Percentiles rank a stretch among this genome's conserved stretches.
These are phyloP conservation scores for Parietichytrium sp. DNA, from an alignment of 108 stramenopile genomes.

Conservation along the genomic window DNA sequence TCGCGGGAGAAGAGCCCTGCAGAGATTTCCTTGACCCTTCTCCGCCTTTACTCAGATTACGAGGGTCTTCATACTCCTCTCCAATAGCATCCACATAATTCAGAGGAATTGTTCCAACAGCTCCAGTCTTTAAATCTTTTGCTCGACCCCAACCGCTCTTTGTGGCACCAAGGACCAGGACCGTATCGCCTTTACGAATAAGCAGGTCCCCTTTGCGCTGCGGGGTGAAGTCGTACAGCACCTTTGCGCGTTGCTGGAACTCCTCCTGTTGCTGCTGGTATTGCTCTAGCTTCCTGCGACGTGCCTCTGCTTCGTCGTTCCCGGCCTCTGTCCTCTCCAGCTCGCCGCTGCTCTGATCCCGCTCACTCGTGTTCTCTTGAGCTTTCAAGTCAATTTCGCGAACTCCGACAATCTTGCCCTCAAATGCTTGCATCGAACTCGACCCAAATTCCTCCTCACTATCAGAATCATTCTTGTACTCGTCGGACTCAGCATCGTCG, in stretches of 20 bases:
- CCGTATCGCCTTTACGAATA: not conserved
- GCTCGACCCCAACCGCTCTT: constrained; percentile 35
- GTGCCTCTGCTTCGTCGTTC: not conserved
- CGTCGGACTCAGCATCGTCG: no score
- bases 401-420: no score
- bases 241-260: constrained; percentile 3
- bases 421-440: no score
- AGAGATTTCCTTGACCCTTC: no score
- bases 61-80: not conserved
- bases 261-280: not conserved
- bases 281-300: not conserved
- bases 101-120: not conserved
- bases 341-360: no score
- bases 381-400: no score
- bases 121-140: constrained; percentile 26
- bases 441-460: no score
- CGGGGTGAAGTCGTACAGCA: not conserved
- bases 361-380: no score
- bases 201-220: not conserved
- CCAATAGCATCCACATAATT: constrained; percentile 29
- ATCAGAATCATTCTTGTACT: no score
- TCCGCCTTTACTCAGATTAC: no score
- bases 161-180: constrained; percentile 9
- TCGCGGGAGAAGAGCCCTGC: not conserved
- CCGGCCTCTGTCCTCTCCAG: not conserved